Evolutionary conservation across 441 rosid genomes (phyloP), one percentile per base, ranked within the genome.

Genomic region (Jatropha podagrica): DNA sequence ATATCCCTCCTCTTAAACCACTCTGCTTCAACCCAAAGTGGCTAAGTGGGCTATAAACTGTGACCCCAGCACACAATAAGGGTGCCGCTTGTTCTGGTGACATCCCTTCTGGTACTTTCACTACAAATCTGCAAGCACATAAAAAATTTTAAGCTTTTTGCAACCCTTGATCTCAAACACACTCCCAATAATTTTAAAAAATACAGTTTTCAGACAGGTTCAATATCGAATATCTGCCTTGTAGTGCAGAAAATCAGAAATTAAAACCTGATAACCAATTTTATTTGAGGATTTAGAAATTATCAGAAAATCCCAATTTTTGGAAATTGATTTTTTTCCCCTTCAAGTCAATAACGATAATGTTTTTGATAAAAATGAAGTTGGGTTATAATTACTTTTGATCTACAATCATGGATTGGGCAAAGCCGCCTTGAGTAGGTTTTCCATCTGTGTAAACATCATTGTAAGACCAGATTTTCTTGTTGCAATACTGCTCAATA

Each of bases 1-100:
- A 83, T 23, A 95, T 89, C 51, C 93, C 98, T 77, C 92, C 85
- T 77, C 91, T 85, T 15, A 90, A 75, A 14, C 95, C 96, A 59
- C 86, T 85, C 71, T 42, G 70, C 48, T 71, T 90, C 69, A 95
- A 71, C 12, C 97, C 97, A 7, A 93, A 92, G 78, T 91, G 98
- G 76, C 87, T 92, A 83, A 92, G 88, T 0, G 98, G 97, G 84
- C 96, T 92, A 74, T 88, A 92, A 55, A 91, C 88, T 8, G 97
- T 94, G 81, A 94, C 83, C 51, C 98, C 98, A 26, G 95, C 94
- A 70, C 98, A 92, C 54, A 92, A 75, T 3, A 92, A 82, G 2
- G 97, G 97, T 0, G 98, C 97, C 65, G 86, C 99, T 76, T 95
- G 99, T 69, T 91, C 99, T 11, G 80, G 85, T 41, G 88, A 80